A percentile compares a stretch with the other conserved stretches of the same genome.
Evolutionary conservation across 1,284 basidiomycete genomes (phyloP).

Genomic region (Abortiporus biennis): DNA sequence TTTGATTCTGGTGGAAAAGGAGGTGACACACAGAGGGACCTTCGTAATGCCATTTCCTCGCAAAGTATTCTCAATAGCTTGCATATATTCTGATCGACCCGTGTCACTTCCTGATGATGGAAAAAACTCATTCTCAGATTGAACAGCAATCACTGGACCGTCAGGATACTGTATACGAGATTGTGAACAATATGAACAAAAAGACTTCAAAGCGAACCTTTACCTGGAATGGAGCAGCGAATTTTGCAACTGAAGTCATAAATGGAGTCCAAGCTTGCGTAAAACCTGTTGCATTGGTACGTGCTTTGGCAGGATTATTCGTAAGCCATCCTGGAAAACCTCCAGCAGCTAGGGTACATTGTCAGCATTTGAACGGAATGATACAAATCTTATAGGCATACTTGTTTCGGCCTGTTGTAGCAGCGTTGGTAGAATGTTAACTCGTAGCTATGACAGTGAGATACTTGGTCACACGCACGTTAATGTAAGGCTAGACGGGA

Average conservation of each 20-base stretch:
- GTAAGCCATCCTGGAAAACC: constrained; percentile 46
- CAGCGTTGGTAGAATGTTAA: no score
- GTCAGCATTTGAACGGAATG: not conserved
- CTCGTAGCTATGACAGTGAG: no score
- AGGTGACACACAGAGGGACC: constrained; percentile 23
- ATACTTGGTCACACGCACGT: no score
- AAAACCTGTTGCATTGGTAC: constrained; percentile 39
- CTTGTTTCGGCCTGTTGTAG: constrained; percentile 29
- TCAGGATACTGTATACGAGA: constrained; percentile 29
- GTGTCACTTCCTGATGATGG: constrained; percentile 20
- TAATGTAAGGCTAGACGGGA: constrained; percentile 16
- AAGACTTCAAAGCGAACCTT: constrained; percentile 3
- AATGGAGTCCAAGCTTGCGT: constrained; percentile 40
- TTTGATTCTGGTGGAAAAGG: not conserved
- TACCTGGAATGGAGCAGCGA: constrained; percentile 37
- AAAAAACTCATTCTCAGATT: constrained; percentile 45
- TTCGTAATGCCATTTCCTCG: constrained; percentile 34
- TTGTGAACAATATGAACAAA: constrained; percentile 1
- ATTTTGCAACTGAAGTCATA: constrained; percentile 32
- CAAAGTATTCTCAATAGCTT: constrained; percentile 33
- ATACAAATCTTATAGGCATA: constrained; percentile 11
- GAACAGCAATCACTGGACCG: constrained; percentile 43
- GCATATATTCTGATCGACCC: constrained; percentile 27
- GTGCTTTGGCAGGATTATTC: constrained; percentile 32
- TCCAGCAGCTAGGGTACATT: constrained; percentile 24